Conservation (phyloP, 768 basidiomycete species). For the Filobasidium wieringae region DNA sequence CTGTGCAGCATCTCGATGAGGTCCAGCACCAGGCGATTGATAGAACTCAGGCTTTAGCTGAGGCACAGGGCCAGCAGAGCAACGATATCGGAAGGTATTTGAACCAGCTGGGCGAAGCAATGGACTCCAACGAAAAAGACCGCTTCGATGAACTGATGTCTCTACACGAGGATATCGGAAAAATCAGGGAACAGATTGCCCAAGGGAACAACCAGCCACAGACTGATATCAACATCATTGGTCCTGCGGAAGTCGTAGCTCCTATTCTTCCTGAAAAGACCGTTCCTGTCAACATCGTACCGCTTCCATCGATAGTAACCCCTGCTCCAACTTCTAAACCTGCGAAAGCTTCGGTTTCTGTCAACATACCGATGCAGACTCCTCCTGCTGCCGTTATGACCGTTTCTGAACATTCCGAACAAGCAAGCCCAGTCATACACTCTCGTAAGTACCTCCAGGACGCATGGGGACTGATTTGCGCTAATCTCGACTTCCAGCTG, state of each 20-base stretch:
- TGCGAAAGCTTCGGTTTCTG: background rate
- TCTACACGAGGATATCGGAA: slow-evolving; percentile 32
- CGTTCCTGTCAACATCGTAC: slow-evolving; percentile 2
- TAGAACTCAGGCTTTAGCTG: slow-evolving; percentile 21
- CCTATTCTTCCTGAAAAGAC: slow-evolving; percentile 16
- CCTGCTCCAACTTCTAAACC: background rate
- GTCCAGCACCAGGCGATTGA: slow-evolving; percentile 7
- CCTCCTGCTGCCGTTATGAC: slow-evolving; percentile 6
- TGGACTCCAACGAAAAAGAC: slow-evolving; percentile 23
- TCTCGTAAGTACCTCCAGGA: slow-evolving; percentile 16
- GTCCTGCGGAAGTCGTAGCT: slow-evolving; percentile 26
- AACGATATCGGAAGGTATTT: slow-evolving; percentile 38
- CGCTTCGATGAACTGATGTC: slow-evolving; percentile 24
- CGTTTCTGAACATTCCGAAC: slow-evolving; percentile 12
- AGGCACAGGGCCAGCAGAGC: slow-evolving; percentile 35
- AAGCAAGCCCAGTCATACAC: slow-evolving; percentile 14
- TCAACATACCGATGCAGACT: background rate
- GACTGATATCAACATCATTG: slow-evolving; percentile 28
- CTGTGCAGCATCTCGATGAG: slow-evolving; percentile 9
- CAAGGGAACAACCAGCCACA: slow-evolving; percentile 20
- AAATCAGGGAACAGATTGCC: slow-evolving; percentile 28
- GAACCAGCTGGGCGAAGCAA: slow-evolving; percentile 31
- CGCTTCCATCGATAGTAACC: slow-evolving; percentile 1
- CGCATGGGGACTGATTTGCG: slow-evolving; percentile 20
- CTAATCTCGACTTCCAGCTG: background rate